Evolutionary conservation across 2,329 filamentous ascomycete genomes (phyloP).

Genomic region (Ophiostoma tasmaniense): DNA sequence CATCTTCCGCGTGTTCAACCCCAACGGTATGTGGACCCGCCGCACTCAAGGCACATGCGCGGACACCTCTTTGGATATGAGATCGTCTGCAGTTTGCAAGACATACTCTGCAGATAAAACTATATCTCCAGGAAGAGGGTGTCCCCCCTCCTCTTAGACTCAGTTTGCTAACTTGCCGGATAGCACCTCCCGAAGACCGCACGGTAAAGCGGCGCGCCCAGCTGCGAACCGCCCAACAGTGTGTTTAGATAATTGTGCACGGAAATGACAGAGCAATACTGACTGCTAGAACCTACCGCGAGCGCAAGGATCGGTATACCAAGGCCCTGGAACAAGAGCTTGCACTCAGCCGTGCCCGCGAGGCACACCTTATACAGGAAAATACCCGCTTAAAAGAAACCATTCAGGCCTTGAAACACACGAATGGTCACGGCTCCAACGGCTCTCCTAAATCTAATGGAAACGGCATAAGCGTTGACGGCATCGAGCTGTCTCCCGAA

Average conservation of each 20-base stretch:
- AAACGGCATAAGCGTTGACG: background rate
- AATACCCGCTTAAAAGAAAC: conserved; percentile 8
- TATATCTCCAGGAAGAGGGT: background rate
- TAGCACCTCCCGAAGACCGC: conserved; percentile 12
- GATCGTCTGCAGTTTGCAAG: no score
- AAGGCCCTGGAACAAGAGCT: conserved; percentile 17
- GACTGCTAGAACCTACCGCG: conserved; percentile 12
- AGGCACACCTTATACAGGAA: conserved; percentile 7
- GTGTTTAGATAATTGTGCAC: background rate
- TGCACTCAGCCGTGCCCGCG: conserved; percentile 7
- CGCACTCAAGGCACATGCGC: no score
- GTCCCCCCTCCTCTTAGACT: no score
- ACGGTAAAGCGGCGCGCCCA: conserved; percentile 14
- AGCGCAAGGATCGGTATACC: conserved; percentile 16
- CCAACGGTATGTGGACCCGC: conserved; percentile 2
- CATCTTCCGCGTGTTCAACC: conserved; percentile 17
- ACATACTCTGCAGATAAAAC: background rate
- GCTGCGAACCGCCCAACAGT: conserved; percentile 15
- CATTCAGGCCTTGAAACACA: background rate
- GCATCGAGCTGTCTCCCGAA: background rate
- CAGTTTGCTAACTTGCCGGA: background rate
- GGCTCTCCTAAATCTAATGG: background rate
- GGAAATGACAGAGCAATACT: background rate
- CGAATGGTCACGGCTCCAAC: no score
- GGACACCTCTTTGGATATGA: background rate